Conservation (phyloP, 2,329 filamentous ascomycete genomes). For the Arthrobotrys conoides region DNA sequence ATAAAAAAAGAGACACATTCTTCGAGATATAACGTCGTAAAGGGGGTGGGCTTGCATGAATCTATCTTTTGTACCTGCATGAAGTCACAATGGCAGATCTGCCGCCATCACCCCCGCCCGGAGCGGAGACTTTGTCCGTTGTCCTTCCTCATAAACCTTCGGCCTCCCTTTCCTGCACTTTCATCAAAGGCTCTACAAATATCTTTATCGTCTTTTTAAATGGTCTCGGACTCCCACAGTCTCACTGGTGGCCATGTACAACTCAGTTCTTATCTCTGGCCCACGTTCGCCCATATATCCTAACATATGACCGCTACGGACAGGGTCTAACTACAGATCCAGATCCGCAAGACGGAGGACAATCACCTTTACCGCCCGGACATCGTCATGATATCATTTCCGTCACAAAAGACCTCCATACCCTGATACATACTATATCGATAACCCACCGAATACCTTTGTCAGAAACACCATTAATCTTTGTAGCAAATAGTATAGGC, state of each 20-base stretch:
- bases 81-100: conserved; percentile 28
- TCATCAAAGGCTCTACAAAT: conserved; percentile 23
- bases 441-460: conserved; percentile 8
- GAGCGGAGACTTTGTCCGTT: conserved; percentile 13
- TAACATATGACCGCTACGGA: conserved; percentile 74
- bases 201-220: conserved; percentile 49
- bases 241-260: conserved; percentile 51
- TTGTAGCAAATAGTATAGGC: conserved; percentile 72
- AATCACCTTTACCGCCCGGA: conserved; percentile 63
- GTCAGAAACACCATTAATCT: conserved; percentile 65
- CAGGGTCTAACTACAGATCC: conserved; percentile 71
- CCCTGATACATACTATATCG: conserved; percentile 68
- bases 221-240: conserved; percentile 56
- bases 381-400: conserved; percentile 70
- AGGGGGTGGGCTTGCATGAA: neutral
- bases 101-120: conserved; percentile 30
- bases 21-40: neutral
- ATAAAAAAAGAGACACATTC: neutral
- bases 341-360: conserved; percentile 67
- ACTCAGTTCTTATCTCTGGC: conserved; percentile 12
- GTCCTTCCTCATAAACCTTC: conserved; percentile 50
- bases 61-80: conserved; percentile 11
- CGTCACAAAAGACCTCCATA: conserved; percentile 69
- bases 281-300: conserved; percentile 64
- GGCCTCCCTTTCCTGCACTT: conserved; percentile 46